Evolutionary conservation across 2,329 filamentous ascomycete genomes (phyloP).

Genomic region (Aureobasidium sp.): DNA sequence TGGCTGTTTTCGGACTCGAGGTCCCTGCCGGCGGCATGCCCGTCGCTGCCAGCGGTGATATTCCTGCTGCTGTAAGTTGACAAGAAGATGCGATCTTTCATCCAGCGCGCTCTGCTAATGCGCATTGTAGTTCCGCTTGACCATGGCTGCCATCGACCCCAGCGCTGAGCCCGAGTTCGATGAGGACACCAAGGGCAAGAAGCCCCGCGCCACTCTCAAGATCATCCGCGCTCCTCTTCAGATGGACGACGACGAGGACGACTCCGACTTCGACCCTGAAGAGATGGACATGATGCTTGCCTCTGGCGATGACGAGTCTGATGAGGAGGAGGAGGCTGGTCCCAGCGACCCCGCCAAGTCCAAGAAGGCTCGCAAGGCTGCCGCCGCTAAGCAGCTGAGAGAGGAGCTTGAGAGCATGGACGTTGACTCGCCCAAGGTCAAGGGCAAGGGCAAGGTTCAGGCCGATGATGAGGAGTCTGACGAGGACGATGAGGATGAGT

Average conservation of each 20-base stretch:
- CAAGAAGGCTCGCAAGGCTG: constrained; percentile 76
- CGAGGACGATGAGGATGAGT: constrained; percentile 50
- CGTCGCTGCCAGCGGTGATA: constrained; percentile 69
- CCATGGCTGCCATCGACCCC: constrained; percentile 96
- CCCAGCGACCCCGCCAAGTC: constrained; percentile 87
- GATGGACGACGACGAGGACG: constrained; percentile 54
- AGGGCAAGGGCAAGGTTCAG: constrained; percentile 61
- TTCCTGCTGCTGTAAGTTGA: constrained; percentile 72
- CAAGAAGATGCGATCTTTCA: neutral
- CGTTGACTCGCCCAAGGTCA: constrained; percentile 58
- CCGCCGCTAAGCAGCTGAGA: constrained; percentile 56
- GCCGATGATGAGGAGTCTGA: constrained; percentile 45
- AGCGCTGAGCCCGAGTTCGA: constrained; percentile 53
- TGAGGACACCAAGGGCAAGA: constrained; percentile 33
- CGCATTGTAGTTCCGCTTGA: constrained; percentile 76
- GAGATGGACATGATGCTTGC: constrained; percentile 50
- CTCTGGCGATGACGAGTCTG: constrained; percentile 54
- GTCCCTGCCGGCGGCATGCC: constrained; percentile 79
- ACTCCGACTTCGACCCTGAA: constrained; percentile 59
- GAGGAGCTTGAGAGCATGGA: constrained; percentile 64
- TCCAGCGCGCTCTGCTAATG: neutral
- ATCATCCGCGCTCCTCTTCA: constrained; percentile 67
- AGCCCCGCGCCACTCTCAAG: constrained; percentile 80
- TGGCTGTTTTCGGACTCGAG: constrained; percentile 86
- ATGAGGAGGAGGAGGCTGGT: constrained; percentile 71